Evolutionary conservation across 2,329 filamentous ascomycete genomes (phyloP).

Genomic region (Penicillium psychrosexuale): DNA sequence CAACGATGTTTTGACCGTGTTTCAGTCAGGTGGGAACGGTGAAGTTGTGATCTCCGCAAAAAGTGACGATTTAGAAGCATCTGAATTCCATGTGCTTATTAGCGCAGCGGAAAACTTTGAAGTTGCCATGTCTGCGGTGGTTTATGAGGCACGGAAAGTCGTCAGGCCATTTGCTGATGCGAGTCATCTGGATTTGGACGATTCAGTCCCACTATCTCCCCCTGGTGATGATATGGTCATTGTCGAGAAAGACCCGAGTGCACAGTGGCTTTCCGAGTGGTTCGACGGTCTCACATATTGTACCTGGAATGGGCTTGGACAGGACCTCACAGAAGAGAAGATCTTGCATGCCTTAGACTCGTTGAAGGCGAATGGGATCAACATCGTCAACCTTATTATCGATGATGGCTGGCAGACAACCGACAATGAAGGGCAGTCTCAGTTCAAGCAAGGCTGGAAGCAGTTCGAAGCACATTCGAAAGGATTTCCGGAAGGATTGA

Average conservation of each 20-base stretch:
- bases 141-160: conserved; percentile 79
- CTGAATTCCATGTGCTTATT: conserved; percentile 62
- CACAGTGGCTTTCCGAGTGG: conserved; percentile 76
- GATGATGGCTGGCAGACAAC: conserved; percentile 96
- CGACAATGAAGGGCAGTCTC: conserved; percentile 52
- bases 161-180: conserved; percentile 39
- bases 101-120: conserved; percentile 72
- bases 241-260: conserved; percentile 42
- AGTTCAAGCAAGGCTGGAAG: conserved; percentile 62
- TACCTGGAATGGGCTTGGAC: conserved; percentile 92
- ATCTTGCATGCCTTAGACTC: conserved; percentile 71
- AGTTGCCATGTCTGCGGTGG: conserved; percentile 70
- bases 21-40: conserved; percentile 64
- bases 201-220: conserved; percentile 30
- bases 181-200: conserved; percentile 10
- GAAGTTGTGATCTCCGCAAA: conserved; percentile 65
- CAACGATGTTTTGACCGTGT: conserved; percentile 65
- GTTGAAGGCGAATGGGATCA: conserved; percentile 68
- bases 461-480: conserved; percentile 80
- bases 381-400: conserved; percentile 82
- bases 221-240: conserved; percentile 41
- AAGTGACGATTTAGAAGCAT: conserved; percentile 62
- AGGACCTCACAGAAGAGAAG: conserved; percentile 75
- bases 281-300: conserved; percentile 92
- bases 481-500: conserved; percentile 77